These are phyloP conservation scores for Fraxinus excelsior DNA, from an alignment of 257 asterid species.

Conservation along the genomic window DNA sequence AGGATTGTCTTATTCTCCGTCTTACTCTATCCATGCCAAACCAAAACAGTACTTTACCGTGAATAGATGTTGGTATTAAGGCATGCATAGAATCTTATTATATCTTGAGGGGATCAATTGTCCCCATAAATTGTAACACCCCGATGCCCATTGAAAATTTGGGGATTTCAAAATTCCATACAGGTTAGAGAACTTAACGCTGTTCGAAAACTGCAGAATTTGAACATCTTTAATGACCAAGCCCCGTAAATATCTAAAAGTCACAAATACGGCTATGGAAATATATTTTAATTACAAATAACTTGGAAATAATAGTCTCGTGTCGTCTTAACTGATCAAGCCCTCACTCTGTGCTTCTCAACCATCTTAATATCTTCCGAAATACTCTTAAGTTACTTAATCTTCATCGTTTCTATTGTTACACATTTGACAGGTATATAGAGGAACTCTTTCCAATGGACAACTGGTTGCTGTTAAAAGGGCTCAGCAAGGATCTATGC, in stretches of 20 bases:
- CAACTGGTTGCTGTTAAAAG: constrained; percentile 76
- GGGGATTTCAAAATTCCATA: neutral
- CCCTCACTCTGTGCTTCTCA: neutral
- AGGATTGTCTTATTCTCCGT: neutral
- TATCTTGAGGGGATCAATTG: neutral
- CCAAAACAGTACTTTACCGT: neutral
- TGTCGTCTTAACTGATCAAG: neutral
- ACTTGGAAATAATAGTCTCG: neutral
- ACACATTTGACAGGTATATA: constrained; percentile 56
- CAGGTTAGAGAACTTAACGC: neutral
- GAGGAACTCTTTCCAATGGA: constrained; percentile 71
- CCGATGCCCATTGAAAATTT: neutral
- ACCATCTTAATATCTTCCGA: neutral
- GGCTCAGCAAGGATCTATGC: constrained; percentile 74
- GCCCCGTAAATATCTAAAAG: neutral
- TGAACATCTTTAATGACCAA: too few relatives aligned
- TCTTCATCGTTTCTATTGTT: neutral
- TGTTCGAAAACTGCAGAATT: neutral
- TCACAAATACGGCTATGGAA: neutral
- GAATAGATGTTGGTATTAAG: neutral
- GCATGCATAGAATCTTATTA: neutral
- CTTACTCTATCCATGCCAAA: neutral
- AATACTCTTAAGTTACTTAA: neutral
- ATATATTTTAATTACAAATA: neutral
- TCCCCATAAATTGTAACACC: neutral